Conservation (phyloP, 176 grass and related monocot genomes). For the Leersia perrieri region DNA sequence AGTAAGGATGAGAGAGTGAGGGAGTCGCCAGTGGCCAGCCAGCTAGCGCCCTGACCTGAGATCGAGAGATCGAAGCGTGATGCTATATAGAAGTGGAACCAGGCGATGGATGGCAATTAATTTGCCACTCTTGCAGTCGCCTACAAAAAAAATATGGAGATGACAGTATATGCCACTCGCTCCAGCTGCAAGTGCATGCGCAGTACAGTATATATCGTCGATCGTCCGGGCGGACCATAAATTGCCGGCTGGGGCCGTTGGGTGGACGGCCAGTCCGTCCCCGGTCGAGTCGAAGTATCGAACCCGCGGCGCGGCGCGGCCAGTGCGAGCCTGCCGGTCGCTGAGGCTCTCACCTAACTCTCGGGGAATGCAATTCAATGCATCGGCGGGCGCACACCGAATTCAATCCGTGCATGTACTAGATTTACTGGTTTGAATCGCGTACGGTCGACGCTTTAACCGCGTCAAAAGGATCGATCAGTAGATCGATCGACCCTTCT, state of each 20-base stretch:
- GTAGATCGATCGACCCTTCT: neutral
- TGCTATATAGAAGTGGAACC: constrained; percentile 28
- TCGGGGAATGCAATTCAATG: constrained; percentile 25
- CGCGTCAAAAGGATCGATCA: neutral
- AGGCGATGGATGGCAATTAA: constrained; percentile 47
- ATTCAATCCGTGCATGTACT: constrained; percentile 6
- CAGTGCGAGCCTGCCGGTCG: neutral
- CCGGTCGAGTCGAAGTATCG: constrained; percentile 15
- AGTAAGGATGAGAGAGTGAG: neutral
- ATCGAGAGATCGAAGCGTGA: neutral
- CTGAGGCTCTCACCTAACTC: constrained; percentile 18
- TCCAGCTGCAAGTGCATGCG: neutral
- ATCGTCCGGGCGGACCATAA: constrained; percentile 54
- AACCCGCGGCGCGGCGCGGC: constrained; percentile 17
- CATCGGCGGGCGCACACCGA: constrained; percentile 10
- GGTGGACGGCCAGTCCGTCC: neutral
- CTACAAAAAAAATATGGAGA: neutral
- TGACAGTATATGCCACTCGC: neutral
- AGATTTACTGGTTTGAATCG: neutral
- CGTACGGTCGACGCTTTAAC: neutral
- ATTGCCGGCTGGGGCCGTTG: constrained; percentile 72
- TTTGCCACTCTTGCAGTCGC: constrained; percentile 6
- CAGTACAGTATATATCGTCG: neutral
- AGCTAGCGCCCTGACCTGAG: neutral
- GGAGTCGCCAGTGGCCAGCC: neutral